Evolutionary conservation across 2,329 filamentous ascomycete genomes (phyloP), one percentile per base, ranked within the genome.

Genomic region (Penicillium sp.): DNA sequence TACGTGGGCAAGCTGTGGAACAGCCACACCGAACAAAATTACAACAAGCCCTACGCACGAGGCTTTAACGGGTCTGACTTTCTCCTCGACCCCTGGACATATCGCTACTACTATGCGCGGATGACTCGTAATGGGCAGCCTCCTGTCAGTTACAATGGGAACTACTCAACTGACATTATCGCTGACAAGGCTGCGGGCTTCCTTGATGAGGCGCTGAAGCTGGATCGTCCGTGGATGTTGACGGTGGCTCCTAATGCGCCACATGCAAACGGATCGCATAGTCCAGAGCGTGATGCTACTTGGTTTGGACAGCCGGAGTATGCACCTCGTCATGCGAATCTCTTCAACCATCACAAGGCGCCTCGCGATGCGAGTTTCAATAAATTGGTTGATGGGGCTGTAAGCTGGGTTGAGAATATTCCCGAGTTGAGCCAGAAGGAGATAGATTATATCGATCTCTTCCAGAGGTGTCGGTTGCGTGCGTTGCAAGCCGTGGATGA

Each of bases 1-100:
- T 90, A 89, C 61, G 83, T 82, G 0, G 87, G 70, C 13, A 90
- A 90, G 64, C 74, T 89, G 4, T 86, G 87, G 71, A 90, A 90
- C 58, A 76, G 79, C 0, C 85, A 88, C 47, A 81, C 74, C 0
- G 74, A 81, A 1, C 63, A 76, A 0, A 89, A 86, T 53, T 89
- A 87, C 64, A 72, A 86, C 62, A 72, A 75, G 4, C 81, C 85
- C 0, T 77, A 72, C 39, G 76, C 81, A 0, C 76, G 75, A 0
- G 85, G 85, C 0, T 89, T 83, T 76, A 86, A 77, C 12, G 77
- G 75, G 7, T 82, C 79, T 6, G 79, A 80, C 54, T 81, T 86
- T 57, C 72, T 87, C 1, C 72, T 88, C 1, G 85, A 89, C 55
- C 85, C 86, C 0, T 81, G 78, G 59, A 89, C 86, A 0, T 89